phyloP scores from a whole-genome alignment of 768 basidiomycete genomes.

The Roridomyces roridus region DNA sequence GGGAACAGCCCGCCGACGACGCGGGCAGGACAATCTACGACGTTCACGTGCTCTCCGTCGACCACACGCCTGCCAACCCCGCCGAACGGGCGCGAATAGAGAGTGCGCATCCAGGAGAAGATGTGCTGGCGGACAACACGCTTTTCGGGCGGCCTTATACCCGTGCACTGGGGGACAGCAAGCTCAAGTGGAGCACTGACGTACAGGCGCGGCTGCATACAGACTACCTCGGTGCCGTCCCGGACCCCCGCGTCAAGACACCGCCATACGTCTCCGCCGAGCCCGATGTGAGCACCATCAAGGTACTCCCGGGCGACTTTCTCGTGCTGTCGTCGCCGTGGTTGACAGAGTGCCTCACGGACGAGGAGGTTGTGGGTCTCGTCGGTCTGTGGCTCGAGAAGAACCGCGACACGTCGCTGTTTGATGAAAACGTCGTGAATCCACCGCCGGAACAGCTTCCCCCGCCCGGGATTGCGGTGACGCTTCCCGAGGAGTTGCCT shows the following conservation, averaged over 20 bases:
- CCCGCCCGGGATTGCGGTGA: constrained; percentile 21
- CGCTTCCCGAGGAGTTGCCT: constrained; percentile 13
- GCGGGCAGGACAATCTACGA: constrained; percentile 33
- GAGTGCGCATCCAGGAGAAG: constrained; percentile 37
- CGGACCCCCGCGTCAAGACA: constrained; percentile 38
- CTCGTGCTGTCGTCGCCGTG: constrained; percentile 60
- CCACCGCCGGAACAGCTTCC: constrained; percentile 1
- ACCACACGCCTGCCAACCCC: constrained; percentile 42
- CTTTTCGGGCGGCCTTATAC: constrained; percentile 39
- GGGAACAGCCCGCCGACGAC: constrained; percentile 26
- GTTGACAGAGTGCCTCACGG: constrained; percentile 59
- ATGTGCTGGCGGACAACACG: constrained; percentile 34
- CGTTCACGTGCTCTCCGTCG: constrained; percentile 44
- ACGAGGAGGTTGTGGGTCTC: constrained; percentile 60
- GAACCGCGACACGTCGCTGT: constrained; percentile 5
- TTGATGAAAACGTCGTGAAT: not conserved
- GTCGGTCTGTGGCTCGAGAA: constrained; percentile 54
- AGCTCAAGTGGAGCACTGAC: constrained; percentile 48
- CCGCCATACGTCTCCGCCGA: constrained; percentile 58
- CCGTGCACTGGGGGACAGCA: constrained; percentile 51
- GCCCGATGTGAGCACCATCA: constrained; percentile 53
- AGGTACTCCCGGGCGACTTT: constrained; percentile 54
- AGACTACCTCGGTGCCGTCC: constrained; percentile 41
- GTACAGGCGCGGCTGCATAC: constrained; percentile 41
- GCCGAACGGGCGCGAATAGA: constrained; percentile 38